These are phyloP conservation scores for Claviceps pazoutovae DNA, from an alignment of 2,329 filamentous ascomycete genomes.

Conservation along the genomic window DNA sequence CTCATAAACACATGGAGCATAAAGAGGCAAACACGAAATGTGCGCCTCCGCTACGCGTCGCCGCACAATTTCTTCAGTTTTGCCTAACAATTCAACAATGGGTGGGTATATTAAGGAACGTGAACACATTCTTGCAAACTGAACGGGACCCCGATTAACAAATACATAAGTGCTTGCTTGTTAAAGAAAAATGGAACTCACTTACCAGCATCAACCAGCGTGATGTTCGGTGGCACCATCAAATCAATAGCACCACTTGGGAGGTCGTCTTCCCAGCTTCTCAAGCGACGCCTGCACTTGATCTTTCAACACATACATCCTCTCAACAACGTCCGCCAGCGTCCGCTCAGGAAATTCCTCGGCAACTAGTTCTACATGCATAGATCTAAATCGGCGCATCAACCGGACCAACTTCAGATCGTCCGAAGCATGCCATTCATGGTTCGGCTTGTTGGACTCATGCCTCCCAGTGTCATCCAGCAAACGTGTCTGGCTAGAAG, in stretches of 20 bases:
- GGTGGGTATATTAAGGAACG: too few species aligned
- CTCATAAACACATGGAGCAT: too few species aligned
- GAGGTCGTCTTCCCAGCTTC: constrained; percentile 8
- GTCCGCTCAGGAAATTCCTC: constrained; percentile 9
- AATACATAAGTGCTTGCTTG: too few species aligned
- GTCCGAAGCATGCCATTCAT: constrained; percentile 15
- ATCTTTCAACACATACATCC: constrained; percentile 11
- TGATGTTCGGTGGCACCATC: too few species aligned
- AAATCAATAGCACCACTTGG: constrained; percentile 14
- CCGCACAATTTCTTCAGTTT: too few species aligned
- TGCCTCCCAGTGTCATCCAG: neutral
- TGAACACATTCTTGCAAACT: too few species aligned
- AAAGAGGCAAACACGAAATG: too few species aligned
- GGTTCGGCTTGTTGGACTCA: neutral
- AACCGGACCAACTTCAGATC: constrained; percentile 13
- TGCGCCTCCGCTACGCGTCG: too few species aligned
- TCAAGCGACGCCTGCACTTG: constrained; percentile 11
- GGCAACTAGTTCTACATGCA: constrained; percentile 6
- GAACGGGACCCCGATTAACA: too few species aligned
- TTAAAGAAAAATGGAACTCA: too few species aligned
- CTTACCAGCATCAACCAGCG: too few species aligned
- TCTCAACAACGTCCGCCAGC: constrained; percentile 9
- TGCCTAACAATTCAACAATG: too few species aligned
- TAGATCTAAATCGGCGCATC: constrained; percentile 11
- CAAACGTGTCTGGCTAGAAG: neutral